Evolutionary conservation across 805 yeast genomes (phyloP).

Genomic region (Sporopachydermia quercuum): DNA sequence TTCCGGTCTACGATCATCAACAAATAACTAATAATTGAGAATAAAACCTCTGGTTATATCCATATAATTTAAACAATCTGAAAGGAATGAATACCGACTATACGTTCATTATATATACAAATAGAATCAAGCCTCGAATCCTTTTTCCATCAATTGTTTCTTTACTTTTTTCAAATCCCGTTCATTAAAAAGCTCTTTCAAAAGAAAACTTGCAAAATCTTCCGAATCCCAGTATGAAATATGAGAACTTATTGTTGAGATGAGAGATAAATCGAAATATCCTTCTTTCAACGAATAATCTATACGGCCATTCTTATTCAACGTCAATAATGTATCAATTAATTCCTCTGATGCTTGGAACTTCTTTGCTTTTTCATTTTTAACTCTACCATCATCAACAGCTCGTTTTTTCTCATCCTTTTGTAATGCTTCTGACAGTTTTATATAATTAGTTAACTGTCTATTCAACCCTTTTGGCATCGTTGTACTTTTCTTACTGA

Average conservation of each 20-base stretch:
- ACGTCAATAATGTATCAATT: slow-evolving; percentile 23
- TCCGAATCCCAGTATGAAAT: slow-evolving; percentile 77
- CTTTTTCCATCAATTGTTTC: neutral
- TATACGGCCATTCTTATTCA: slow-evolving; percentile 64
- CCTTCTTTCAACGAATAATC: slow-evolving; percentile 75
- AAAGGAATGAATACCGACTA: no score
- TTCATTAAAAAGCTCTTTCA: slow-evolving; percentile 38
- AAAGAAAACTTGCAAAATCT: slow-evolving; percentile 67
- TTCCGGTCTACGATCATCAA: no score
- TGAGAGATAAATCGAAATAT: slow-evolving; percentile 60
- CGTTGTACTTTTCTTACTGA: slow-evolving; percentile 1
- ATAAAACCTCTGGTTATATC: no score
- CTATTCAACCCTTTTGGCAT: slow-evolving; percentile 2
- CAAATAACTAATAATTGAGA: no score
- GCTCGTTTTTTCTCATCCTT: slow-evolving; percentile 1
- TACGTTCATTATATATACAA: no score
- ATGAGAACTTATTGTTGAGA: slow-evolving; percentile 79
- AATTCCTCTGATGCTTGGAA: slow-evolving; percentile 15
- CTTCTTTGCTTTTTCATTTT: slow-evolving; percentile 11
- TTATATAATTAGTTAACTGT: slow-evolving; percentile 1
- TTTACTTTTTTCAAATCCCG: neutral
- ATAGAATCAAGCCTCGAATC: no score
- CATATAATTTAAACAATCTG: no score
- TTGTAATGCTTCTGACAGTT: neutral
- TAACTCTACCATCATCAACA: neutral